Evolutionary conservation across 495 filamentous ascomycete species (phyloP), one percentile per base, ranked within the genome.

Genomic region (Niebla homalea): DNA sequence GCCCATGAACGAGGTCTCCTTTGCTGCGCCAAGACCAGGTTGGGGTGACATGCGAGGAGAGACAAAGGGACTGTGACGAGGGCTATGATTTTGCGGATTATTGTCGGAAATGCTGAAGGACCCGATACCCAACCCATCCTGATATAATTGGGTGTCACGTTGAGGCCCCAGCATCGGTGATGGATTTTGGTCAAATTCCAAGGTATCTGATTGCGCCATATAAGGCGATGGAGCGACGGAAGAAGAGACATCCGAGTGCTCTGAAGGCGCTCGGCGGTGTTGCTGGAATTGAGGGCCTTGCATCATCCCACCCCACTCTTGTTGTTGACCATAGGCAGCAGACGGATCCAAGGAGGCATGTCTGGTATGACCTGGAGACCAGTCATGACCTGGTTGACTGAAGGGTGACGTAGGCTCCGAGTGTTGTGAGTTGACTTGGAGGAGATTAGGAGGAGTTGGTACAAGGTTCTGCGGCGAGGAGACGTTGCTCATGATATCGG

Each of bases 181-280:
- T 41, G 81, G 78, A 47, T 74, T 77, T 42, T 82, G 81, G 43
- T 87, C 83, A 46, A 76, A 67, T 14, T 96, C 89, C 60, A 90
- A 88, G 53, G 70, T 79, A 47, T 96, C 92, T 46, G 81, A 74
- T 60, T 85, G 86, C 22, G 75, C 75, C 43, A 94, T 61, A 59
- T 79, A 86, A 41, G 92, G 92, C 18, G 90, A 96, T 26, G 80
- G 79, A 8, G 81, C 76, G 1, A 78, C 83, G 18, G 88, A 93
- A 15, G 85, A 90, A 4, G 81, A 85, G 6, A 85, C 75, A 57
- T 96, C 92, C 5, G 89, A 96, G 57, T 84, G 85, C 61, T 96
- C 92, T 6, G 90, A 96, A 1, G 89, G 85, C 35, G 83, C 78
- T 60, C 88, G 76, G 48, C 89, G 78, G 63, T 96, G 89, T 5